Conservation (phyloP, 495 filamentous ascomycete genomes). For the Hyaloscypha finlandica region DNA sequence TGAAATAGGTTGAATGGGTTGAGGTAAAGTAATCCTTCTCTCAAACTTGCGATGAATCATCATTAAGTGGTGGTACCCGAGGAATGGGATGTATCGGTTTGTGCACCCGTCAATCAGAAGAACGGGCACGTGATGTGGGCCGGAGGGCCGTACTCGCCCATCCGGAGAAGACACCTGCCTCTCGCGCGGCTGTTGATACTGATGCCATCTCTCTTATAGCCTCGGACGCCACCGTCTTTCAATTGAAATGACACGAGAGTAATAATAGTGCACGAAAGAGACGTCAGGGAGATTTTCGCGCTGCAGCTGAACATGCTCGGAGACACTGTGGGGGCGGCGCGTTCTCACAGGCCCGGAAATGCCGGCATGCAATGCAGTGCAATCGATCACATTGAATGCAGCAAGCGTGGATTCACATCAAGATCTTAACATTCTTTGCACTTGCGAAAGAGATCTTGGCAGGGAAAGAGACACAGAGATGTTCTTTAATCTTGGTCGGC, state of each 20-base stretch:
- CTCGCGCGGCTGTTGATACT: too few species aligned
- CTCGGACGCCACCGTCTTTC: too few species aligned
- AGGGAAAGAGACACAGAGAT: too few species aligned
- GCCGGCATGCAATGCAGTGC: neutral
- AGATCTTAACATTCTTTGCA: too few species aligned
- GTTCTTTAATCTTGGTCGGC: too few species aligned
- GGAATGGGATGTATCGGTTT: slow-evolving; percentile 87
- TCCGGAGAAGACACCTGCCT: too few species aligned
- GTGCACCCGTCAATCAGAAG: neutral
- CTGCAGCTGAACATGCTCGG: neutral
- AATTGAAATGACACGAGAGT: neutral
- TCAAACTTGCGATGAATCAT: slow-evolving; percentile 54
- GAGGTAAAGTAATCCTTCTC: slow-evolving; percentile 4
- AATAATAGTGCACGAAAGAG: neutral
- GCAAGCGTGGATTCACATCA: neutral
- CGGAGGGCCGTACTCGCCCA: neutral
- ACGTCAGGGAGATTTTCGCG: neutral
- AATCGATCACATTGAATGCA: neutral
- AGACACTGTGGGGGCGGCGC: neutral
- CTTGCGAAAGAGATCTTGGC: too few species aligned
- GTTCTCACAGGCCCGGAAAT: neutral
- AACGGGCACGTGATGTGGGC: neutral
- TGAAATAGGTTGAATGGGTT: slow-evolving; percentile 5
- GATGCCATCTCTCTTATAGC: too few species aligned
- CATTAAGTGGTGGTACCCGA: slow-evolving; percentile 95